Base-by-base conservation (phyloP, 371 early-diverging fungal species). In the Blakeslea trispora region DNA sequence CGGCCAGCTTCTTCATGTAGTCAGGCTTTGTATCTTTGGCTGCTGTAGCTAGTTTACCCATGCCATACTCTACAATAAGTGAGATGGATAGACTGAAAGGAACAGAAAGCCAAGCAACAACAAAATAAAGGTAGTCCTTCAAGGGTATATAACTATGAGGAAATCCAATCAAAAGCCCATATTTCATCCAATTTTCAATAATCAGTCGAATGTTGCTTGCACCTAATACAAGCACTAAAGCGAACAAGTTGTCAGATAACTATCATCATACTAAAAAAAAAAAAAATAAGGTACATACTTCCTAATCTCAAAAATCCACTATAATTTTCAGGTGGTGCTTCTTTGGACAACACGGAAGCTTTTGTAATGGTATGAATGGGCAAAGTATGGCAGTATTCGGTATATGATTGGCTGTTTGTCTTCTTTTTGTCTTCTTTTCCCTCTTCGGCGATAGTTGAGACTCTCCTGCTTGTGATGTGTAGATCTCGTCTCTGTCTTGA, bases 151-250 rank as follows among this genome's bases (percentile, higher is more conserved):
- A 68, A 50, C 79, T 75, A 35, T 65, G 60, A 10, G 90, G 89
- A 6, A 86, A 60, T 45, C 78, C 77, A 55, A 94, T 77, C 22
- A 94, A 76, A 18, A 92, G 75, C 22, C 95, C 95, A 66, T 95
- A 95, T 67, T 94, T 94, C 67, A 85, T 64, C 75, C 84, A 91
- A 69, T 95, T 95, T 57, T 94, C 95, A 56, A 95, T 83, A 44
- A 92, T 81, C 41, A 94, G 77, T 9, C 94, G 88, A 45, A 92
- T 69, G 57, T 91, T 91, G 65, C 85, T 88, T 42, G 91, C 95
- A 49, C 89, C 84, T 39, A 95, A 84, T 11, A 94, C 71, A 35
- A 95, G 81, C 86, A 92, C 86, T 86, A 54, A 32, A 34, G 21
- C 37, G 45, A n/a, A 22, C 5, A 44, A 42, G 14, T 9, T 50